These are phyloP conservation scores for Adansonia gregorii DNA, from an alignment of 441 rosid genomes.

Conservation along the genomic window DNA sequence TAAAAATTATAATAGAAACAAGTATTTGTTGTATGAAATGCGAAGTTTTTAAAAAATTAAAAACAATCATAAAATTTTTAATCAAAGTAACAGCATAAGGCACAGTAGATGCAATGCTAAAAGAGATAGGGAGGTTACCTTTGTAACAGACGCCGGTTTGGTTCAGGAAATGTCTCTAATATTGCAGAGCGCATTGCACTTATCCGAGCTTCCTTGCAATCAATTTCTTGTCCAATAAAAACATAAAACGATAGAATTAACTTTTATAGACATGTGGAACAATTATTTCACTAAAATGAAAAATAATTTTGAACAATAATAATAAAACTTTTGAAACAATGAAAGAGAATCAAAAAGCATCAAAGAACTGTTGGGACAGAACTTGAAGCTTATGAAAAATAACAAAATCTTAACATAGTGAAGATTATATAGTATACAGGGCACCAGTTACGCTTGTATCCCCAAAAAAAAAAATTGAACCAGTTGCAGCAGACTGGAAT, in stretches of 20 bases:
- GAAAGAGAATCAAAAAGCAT: background rate
- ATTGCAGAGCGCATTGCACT: conserved; percentile 85
- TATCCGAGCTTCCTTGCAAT: conserved; percentile 79
- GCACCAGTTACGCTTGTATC: background rate
- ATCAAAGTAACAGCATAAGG: background rate
- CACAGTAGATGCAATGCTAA: background rate
- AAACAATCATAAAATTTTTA: background rate
- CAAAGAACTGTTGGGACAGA: no score
- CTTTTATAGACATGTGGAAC: background rate
- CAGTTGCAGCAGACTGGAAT: background rate
- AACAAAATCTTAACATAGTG: no score
- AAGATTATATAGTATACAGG: background rate
- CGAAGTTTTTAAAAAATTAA: background rate
- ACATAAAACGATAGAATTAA: conserved; percentile 27
- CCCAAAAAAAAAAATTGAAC: background rate
- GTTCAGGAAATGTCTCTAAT: conserved; percentile 93
- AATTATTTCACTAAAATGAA: conserved; percentile 5
- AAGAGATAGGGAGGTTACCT: conserved; percentile 47
- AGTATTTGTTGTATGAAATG: background rate
- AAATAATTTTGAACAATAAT: background rate
- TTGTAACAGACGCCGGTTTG: conserved; percentile 87
- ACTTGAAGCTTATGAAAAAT: no score
- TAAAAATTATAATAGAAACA: background rate
- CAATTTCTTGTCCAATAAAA: conserved; percentile 68
- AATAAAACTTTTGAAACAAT: background rate